phyloP scores from a whole-genome alignment of 2,329 filamentous ascomycete genomes.

The Diaporthe helianthi region DNA sequence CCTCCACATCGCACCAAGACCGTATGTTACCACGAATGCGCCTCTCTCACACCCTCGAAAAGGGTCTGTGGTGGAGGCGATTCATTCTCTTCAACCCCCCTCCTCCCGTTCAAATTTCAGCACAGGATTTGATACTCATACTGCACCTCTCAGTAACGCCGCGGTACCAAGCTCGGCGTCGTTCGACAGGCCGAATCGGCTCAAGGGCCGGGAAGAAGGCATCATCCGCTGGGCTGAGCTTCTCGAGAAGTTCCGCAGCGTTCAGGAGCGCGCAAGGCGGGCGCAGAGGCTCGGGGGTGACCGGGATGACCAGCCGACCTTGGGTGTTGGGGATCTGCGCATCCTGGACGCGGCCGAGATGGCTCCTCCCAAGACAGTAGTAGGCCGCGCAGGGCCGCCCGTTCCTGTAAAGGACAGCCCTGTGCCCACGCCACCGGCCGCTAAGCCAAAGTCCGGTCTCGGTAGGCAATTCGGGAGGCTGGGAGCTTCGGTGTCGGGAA shows the following conservation, averaged over 20 bases:
- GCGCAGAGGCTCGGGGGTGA: constrained; percentile 66
- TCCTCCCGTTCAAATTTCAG: constrained; percentile 37
- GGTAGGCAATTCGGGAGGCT: constrained; percentile 74
- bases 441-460: constrained; percentile 68
- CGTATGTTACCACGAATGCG: constrained; percentile 63
- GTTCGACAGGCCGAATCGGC: constrained; percentile 76
- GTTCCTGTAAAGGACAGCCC: constrained; percentile 59
- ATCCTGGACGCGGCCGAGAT: constrained; percentile 49
- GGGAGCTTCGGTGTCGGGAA: constrained; percentile 73
- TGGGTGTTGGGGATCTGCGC: constrained; percentile 48
- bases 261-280: constrained; percentile 85
- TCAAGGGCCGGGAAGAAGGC: constrained; percentile 83
- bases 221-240: constrained; percentile 91
- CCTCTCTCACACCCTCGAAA: constrained; percentile 43
- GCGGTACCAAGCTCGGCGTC: constrained; percentile 58
- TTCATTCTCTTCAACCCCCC: constrained; percentile 38
- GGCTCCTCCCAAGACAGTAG: constrained; percentile 45
- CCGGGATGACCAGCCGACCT: constrained; percentile 53
- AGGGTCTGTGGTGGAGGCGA: constrained; percentile 45
- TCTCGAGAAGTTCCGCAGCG: constrained; percentile 90
- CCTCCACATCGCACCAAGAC: constrained; percentile 79
- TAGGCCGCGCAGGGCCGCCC: constrained; percentile 47
- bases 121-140: constrained; percentile 47
- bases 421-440: constrained; percentile 51
- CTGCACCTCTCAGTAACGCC: constrained; percentile 48